Evolutionary conservation across 2,329 filamentous ascomycete species (phyloP).

Genomic region (Penicillium decumbens): DNA sequence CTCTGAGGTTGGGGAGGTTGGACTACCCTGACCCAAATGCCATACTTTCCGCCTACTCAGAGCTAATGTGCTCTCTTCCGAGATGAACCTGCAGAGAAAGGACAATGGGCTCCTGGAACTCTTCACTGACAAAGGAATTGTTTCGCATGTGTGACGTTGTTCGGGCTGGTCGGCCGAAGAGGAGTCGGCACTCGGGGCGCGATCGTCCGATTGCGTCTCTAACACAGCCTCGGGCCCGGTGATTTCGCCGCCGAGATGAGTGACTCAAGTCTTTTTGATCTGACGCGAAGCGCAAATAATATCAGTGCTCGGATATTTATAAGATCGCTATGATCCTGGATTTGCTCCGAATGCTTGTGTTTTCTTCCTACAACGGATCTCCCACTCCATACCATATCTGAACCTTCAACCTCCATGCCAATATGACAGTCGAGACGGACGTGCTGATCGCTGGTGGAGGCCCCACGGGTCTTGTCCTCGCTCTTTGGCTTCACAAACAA

Average conservation of each 20-base stretch:
- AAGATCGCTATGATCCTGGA: not conserved
- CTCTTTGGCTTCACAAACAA: constrained; percentile 28
- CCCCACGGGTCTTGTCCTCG: constrained; percentile 30
- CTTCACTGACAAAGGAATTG: not conserved
- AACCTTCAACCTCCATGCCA: too few species aligned
- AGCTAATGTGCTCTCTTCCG: not conserved
- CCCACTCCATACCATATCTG: not conserved
- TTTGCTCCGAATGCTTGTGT: not conserved
- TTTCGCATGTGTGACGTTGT: not conserved
- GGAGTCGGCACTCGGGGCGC: constrained; percentile 3
- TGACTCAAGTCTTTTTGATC: not conserved
- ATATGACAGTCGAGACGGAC: constrained; percentile 7
- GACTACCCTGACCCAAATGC: too few species aligned
- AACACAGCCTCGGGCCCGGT: constrained; percentile 12
- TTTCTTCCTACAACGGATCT: too few species aligned
- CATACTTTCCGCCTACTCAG: too few species aligned
- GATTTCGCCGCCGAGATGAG: constrained; percentile 1
- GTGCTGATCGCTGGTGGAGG: constrained; percentile 31
- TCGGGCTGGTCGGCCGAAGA: not conserved
- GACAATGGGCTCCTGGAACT: not conserved
- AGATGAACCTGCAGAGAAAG: not conserved
- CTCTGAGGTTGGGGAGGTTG: too few species aligned
- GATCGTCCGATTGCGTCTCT: constrained; percentile 3
- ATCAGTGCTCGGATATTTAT: not conserved
- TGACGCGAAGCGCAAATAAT: not conserved